Evolutionary conservation across 495 filamentous ascomycete species (phyloP).

Genomic region (Astrocystis sublimbata): DNA sequence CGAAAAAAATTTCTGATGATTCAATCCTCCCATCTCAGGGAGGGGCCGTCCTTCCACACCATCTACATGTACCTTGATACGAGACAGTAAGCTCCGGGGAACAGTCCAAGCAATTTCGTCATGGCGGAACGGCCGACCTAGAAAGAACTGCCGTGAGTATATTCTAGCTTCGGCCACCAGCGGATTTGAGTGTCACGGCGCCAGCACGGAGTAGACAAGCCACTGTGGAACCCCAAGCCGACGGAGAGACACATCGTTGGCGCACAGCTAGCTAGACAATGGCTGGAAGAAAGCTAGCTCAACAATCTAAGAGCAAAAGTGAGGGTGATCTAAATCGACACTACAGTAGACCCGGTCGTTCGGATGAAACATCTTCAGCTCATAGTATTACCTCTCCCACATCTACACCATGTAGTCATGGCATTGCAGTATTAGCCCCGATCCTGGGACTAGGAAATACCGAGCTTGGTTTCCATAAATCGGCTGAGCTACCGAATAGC

Average conservation of each 20-base stretch:
- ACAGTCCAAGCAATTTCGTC: neutral
- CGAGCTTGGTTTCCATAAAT: neutral
- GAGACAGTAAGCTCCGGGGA: neutral
- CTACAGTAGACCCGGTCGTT: neutral
- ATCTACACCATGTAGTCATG: neutral
- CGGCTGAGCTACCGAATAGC: neutral
- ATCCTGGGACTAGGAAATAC: neutral
- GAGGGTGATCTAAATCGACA: neutral
- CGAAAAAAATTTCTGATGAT: neutral
- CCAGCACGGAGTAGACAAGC: neutral
- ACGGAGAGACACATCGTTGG: neutral
- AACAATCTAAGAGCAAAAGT: neutral
- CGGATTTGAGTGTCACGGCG: neutral
- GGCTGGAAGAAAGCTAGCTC: no score
- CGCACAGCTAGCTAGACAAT: neutral
- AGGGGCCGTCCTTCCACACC: neutral
- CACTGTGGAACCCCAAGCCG: neutral
- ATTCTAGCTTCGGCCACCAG: conserved; percentile 7
- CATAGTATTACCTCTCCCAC: neutral
- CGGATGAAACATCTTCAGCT: conserved; percentile 13
- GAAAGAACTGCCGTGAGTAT: neutral
- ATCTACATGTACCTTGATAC: conserved; percentile 13
- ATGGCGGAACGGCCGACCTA: neutral
- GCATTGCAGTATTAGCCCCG: neutral
- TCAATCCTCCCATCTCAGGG: neutral